Percentiles rank a stretch among this genome's conserved stretches.
Conservation (phyloP, 2,329 filamentous ascomycete genomes). For the Bipolaris cookei region DNA sequence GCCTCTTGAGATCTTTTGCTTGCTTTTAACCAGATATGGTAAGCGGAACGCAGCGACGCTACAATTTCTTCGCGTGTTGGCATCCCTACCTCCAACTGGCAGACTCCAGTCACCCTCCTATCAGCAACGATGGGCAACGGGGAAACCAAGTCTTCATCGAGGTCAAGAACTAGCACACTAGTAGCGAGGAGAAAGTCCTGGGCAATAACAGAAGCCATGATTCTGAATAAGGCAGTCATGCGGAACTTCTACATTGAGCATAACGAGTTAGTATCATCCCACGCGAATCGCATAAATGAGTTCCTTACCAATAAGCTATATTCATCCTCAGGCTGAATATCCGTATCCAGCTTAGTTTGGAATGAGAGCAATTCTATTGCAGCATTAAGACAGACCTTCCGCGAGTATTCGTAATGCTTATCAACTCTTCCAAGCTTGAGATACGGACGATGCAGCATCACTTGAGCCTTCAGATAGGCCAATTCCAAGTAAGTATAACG, state of each 20-base stretch:
- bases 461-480: slow-evolving; percentile 41
- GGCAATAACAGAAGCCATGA: slow-evolving; percentile 52
- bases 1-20: slow-evolving; percentile 42
- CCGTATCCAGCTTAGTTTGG: slow-evolving; percentile 53
- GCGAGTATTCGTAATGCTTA: slow-evolving; percentile 49
- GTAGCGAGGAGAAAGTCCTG: slow-evolving; percentile 58
- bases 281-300: not conserved
- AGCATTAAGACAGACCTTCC: slow-evolving; percentile 54
- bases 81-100: slow-evolving; percentile 25
- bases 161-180: slow-evolving; percentile 56
- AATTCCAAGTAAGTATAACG: slow-evolving; percentile 41
- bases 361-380: slow-evolving; percentile 53
- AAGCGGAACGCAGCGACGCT: slow-evolving; percentile 27
- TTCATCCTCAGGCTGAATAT: slow-evolving; percentile 51
- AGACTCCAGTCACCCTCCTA: slow-evolving; percentile 11
- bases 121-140: slow-evolving; percentile 17
- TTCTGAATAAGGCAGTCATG: slow-evolving; percentile 53
- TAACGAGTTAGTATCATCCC: not conserved
- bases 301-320: slow-evolving; percentile 18
- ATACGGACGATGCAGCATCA: slow-evolving; percentile 49
- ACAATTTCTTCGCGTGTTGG: slow-evolving; percentile 37
- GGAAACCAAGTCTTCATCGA: slow-evolving; percentile 39
- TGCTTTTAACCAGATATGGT: slow-evolving; percentile 34
- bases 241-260: slow-evolving; percentile 25
- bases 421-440: slow-evolving; percentile 46